These are phyloP conservation scores for Heimioporus retisporus DNA, from an alignment of 1,284 basidiomycete genomes.

Conservation along the genomic window DNA sequence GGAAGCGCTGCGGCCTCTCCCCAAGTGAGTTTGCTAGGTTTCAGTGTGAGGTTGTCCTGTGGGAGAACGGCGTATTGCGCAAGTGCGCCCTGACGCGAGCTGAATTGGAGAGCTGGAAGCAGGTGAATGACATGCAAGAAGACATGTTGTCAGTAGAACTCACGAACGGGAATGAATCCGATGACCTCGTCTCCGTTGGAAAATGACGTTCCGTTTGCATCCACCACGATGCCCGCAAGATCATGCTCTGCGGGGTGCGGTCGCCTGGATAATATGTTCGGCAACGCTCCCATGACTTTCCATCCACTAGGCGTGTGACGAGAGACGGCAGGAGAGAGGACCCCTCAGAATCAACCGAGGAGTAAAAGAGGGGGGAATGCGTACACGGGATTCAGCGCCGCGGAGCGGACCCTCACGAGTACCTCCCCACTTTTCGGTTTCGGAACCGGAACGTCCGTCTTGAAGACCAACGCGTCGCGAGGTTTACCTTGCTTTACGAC, in stretches of 20 bases:
- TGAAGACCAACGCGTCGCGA: constrained; percentile 54
- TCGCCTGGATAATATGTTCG: constrained; percentile 58
- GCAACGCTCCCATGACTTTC: constrained; percentile 64
- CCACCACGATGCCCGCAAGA: constrained; percentile 67
- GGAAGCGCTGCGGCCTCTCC: constrained; percentile 68
- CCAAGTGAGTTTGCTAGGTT: constrained; percentile 59
- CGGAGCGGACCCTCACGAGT: constrained; percentile 70
- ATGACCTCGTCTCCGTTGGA: constrained; percentile 68
- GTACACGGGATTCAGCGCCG: constrained; percentile 61
- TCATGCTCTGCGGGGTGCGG: constrained; percentile 70
- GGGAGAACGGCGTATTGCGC: constrained; percentile 62
- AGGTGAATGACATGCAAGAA: too few species aligned
- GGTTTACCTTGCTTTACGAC: constrained; percentile 53
- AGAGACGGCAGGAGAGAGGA: too few species aligned
- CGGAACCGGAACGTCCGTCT: constrained; percentile 58
- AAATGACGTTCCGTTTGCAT: constrained; percentile 62
- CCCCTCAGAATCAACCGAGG: too few species aligned
- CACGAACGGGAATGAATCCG: constrained; percentile 58
- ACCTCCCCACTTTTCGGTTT: constrained; percentile 47
- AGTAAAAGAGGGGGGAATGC: too few species aligned
- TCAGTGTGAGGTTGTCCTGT: constrained; percentile 51
- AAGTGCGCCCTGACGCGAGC: constrained; percentile 59
- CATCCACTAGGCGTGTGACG: constrained; percentile 52
- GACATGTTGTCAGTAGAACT: constrained; percentile 32
- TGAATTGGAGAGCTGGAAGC: constrained; percentile 29